Base-by-base conservation (phyloP, 202 grass and related monocot species). In the Panicum virgatum region DNA sequence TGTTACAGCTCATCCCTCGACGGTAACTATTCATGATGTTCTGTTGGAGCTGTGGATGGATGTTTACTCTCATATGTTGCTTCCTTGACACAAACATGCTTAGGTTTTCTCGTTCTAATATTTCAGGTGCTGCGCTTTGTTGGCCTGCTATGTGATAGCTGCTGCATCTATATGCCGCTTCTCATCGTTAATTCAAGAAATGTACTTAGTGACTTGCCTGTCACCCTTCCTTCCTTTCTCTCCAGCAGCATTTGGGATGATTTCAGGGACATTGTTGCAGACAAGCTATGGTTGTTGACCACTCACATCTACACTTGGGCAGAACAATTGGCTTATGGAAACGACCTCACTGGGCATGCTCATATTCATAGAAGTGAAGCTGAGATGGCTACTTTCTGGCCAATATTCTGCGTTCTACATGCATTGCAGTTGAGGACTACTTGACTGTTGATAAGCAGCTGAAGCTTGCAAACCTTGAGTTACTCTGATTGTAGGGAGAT, bases 151-250 rank as follows among this genome's bases (percentile, higher is more conserved):
- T 93, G 84, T 77, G 85, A 90, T 54, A 85, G 87, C 77, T 95
- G 90, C 70, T 98, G 90, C 76, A 74, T 83, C 40, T 98, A 95
- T 79, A 95, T 95, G 96, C 96, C 90, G 11, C 88, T 98, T 90
- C 92, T 98, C 44, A 63, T 88, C 54, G 76, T 93, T 54, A 87
- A 93, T 87, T 87, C 84, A 44, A 92, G 53, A 67, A 91, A 66
- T 73, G 80, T 98, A 64, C 73, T 93, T 64, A 88, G 73, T 62
- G 92, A 96, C 75, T 82, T 98, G 37, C 92, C 96, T 3, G 86
- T 96, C 72, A 96, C 96, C 30, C 85, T 98, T 34, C 88, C 90
- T 64, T 85, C 91, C 14, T 89, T 92, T 77, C 80, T 95, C 62
- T 93, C 87, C n/a, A 85, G 90, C 79, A 79, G 61, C 25, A 83